phyloP scores from a whole-genome alignment of 108 stramenopile species.

The Aurantiochytrium sp. region DNA sequence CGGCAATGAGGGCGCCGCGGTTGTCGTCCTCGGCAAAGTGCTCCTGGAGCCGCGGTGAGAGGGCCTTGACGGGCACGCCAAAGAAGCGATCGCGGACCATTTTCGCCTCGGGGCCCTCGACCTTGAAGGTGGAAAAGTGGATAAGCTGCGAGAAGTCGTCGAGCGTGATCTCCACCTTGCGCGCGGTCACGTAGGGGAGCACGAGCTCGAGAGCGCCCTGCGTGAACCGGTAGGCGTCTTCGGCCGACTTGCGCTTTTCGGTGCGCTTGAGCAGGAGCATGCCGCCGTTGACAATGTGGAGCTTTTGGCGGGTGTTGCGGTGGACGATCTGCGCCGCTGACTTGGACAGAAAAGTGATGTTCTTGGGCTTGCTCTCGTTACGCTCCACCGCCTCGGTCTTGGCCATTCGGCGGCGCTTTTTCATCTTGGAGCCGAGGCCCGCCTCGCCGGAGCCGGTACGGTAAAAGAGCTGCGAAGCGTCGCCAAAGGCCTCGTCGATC shows the following conservation, averaged over 20 bases:
- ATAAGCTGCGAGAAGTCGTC: not conserved
- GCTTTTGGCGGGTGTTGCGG: not conserved
- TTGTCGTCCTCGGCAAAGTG: not conserved
- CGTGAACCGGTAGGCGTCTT: not conserved
- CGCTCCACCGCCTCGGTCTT: not conserved
- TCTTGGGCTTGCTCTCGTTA: slow-evolving; percentile 13
- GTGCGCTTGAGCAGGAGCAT: not conserved
- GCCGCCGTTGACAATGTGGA: not conserved
- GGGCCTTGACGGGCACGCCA: not conserved
- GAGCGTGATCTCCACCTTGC: not conserved
- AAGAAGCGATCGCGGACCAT: not conserved
- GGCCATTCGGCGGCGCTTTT: not conserved
- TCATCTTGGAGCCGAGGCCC: not conserved
- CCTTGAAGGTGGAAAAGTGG: not conserved
- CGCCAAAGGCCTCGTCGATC: not conserved
- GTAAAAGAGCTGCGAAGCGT: not conserved
- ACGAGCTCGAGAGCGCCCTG: not conserved
- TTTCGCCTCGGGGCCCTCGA: not conserved
- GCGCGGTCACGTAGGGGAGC: not conserved
- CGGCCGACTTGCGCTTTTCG: not conserved
- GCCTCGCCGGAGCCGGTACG: not conserved
- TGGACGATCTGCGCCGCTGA: not conserved
- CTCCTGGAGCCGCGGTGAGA: not conserved
- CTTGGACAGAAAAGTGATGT: slow-evolving; percentile 13
- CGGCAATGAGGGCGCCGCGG: not conserved